phyloP scores from a whole-genome alignment of 1,284 basidiomycete genomes.

The Boletus sp. region DNA sequence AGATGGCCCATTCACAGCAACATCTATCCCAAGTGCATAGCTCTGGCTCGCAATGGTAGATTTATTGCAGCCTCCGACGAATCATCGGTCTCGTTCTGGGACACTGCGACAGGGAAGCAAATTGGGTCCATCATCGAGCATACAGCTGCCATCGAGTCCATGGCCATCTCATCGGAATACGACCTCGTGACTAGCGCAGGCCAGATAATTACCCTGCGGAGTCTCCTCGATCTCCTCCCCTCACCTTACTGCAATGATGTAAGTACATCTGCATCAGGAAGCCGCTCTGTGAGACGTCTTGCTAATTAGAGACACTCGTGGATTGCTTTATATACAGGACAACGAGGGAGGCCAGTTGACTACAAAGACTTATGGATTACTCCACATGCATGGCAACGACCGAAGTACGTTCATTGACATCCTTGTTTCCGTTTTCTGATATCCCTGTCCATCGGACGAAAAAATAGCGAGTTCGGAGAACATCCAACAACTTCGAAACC shows the following conservation, averaged over 20 bases:
- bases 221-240: neutral
- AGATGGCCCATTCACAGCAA: conserved; percentile 1
- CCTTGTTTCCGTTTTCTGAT: neutral
- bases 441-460: neutral
- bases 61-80: neutral
- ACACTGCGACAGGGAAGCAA: neutral
- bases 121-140: neutral
- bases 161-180: neutral
- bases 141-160: neutral
- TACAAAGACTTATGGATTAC: too few species aligned
- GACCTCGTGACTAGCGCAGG: neutral
- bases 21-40: neutral
- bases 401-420: neutral
- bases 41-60: neutral
- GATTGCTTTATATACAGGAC: too few species aligned
- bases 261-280: too few species aligned
- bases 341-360: too few species aligned
- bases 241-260: neutral
- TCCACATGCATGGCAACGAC: too few species aligned
- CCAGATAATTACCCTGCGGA: neutral
- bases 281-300: too few species aligned
- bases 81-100: conserved; percentile 6
- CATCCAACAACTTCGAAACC: neutral
- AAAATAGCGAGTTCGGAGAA: neutral
- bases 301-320: too few species aligned